Evolutionary conservation across 2,329 filamentous ascomycete genomes (phyloP).

Genomic region (Zasmidium citrigriseum): DNA sequence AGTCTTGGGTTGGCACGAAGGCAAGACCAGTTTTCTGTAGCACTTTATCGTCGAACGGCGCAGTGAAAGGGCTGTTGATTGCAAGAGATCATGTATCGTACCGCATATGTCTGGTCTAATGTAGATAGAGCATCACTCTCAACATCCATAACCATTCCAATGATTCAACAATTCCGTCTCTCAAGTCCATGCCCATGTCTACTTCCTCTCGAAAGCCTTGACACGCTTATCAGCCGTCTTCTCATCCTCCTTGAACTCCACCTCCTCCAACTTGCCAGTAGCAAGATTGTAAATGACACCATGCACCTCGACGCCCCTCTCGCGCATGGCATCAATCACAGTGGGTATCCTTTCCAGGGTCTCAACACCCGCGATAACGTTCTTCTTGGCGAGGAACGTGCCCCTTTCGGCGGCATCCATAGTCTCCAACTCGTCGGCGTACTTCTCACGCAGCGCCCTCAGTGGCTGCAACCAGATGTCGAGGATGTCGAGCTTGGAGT

Average conservation of each 20-base stretch:
- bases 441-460: constrained; percentile 55
- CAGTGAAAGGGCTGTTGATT: no score
- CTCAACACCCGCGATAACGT: constrained; percentile 69
- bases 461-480: constrained; percentile 64
- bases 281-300: constrained; percentile 73
- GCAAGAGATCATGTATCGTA: not conserved
- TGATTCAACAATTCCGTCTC: not conserved
- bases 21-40: no score
- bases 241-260: constrained; percentile 45
- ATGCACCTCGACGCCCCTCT: constrained; percentile 72
- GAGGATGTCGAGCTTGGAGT: constrained; percentile 58
- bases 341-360: constrained; percentile 68
- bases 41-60: no score
- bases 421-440: constrained; percentile 52
- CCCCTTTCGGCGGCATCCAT: constrained; percentile 46
- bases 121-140: not conserved
- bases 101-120: not conserved
- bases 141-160: not conserved
- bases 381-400: constrained; percentile 71
- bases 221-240: constrained; percentile 20
- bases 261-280: constrained; percentile 55
- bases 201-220: constrained; percentile 28
- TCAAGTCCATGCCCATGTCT: not conserved
- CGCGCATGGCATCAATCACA: constrained; percentile 68
- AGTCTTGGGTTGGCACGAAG: no score